Evolutionary conservation across 768 basidiomycete genomes (phyloP).

Genomic region (Tulasnella calospora): DNA sequence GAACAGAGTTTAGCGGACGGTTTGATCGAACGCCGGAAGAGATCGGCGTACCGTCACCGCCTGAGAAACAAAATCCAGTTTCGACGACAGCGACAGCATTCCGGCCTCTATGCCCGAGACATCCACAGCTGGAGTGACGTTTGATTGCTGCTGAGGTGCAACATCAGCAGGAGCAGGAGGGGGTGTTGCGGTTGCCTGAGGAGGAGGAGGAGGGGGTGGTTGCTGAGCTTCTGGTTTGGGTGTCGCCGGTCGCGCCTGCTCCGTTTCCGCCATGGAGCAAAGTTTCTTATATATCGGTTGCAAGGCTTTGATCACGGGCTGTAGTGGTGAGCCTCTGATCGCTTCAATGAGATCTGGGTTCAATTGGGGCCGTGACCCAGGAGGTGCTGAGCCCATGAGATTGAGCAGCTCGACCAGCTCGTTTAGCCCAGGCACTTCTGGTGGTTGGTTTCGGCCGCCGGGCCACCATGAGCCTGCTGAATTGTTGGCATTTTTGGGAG

Average conservation of each 20-base stretch:
- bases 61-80: background rate
- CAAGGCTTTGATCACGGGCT: background rate
- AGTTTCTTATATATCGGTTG: background rate
- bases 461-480: no score
- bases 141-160: no score
- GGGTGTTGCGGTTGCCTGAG: no score
- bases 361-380: background rate
- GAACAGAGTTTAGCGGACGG: background rate
- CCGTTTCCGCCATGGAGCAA: background rate
- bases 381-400: background rate
- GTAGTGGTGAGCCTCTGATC: background rate
- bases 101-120: background rate
- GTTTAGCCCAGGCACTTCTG: background rate
- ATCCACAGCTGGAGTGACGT: no score
- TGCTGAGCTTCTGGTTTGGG: background rate
- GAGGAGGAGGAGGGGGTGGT: background rate
- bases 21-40: background rate
- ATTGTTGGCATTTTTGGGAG: background rate
- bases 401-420: background rate
- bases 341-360: background rate
- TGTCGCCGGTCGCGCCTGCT: background rate
- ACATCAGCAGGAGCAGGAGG: no score
- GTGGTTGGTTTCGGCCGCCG: no score
- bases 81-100: background rate
- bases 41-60: background rate